Evolutionary conservation across 2,329 filamentous ascomycete genomes (phyloP).

Genomic region (Lecanoromycetidae sp.): DNA sequence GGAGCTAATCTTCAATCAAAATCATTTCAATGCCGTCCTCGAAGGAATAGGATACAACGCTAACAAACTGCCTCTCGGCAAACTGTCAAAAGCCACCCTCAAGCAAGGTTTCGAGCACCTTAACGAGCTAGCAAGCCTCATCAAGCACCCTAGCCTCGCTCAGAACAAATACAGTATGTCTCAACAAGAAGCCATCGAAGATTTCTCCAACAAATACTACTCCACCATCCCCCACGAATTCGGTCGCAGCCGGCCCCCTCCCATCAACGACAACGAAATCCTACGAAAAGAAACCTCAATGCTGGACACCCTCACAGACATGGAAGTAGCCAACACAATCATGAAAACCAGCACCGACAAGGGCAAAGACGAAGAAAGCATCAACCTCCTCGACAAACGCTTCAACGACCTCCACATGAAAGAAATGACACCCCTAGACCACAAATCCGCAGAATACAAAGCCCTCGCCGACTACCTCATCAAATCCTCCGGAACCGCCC

Average conservation of each 20-base stretch:
- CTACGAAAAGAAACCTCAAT: conserved; percentile 69
- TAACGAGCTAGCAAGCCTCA: conserved; percentile 60
- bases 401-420: conserved; percentile 59
- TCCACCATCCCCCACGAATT: conserved; percentile 70
- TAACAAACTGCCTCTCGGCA: conserved; percentile 69
- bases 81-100: conserved; percentile 69
- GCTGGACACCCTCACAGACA: conserved; percentile 68
- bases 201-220: conserved; percentile 67
- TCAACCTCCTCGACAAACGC: conserved; percentile 52
- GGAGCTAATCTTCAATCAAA: conserved; percentile 69
- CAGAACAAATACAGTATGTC: conserved; percentile 31
- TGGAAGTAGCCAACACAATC: conserved; percentile 69
- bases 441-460: conserved; percentile 48
- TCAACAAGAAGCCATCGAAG: conserved; percentile 39
- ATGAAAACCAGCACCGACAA: conserved; percentile 53
- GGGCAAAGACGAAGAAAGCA: conserved; percentile 38
- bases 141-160: conserved; percentile 44
- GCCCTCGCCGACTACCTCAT: conserved; percentile 56
- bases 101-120: conserved; percentile 61
- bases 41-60: conserved; percentile 34
- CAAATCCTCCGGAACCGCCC: conserved; percentile 55
- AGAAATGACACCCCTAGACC: conserved; percentile 62
- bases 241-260: conserved; percentile 58
- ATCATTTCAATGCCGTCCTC: conserved; percentile 52
- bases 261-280: conserved; percentile 45